phyloP scores from a whole-genome alignment of 2,329 filamentous ascomycete genomes.

The Clarireedia homoeocarpa region DNA sequence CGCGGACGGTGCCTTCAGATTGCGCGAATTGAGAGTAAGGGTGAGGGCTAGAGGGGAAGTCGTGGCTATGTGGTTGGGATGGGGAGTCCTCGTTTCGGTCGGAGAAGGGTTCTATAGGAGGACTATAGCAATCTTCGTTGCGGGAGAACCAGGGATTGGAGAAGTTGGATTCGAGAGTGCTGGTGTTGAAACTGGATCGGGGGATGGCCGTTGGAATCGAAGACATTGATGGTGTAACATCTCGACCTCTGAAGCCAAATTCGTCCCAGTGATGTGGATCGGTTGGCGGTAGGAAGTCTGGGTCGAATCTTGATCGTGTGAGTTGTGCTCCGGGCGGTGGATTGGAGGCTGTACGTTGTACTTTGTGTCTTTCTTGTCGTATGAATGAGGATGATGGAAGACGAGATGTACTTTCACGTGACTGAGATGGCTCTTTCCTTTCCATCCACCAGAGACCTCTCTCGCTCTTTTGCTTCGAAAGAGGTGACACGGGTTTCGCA shows the following conservation, averaged over 20 bases:
- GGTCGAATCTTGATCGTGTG: neutral
- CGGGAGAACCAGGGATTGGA: slow-evolving; percentile 1
- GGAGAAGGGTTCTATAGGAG: neutral
- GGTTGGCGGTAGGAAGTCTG: neutral
- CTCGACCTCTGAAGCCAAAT: neutral
- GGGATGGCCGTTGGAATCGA: slow-evolving; percentile 7
- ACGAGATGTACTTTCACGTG: neutral
- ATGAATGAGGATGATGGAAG: neutral
- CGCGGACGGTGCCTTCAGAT: neutral
- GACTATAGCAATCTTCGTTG: neutral
- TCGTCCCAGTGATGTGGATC: slow-evolving; percentile 1
- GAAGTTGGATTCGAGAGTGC: slow-evolving; percentile 1
- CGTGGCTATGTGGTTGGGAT: neutral
- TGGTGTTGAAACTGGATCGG: slow-evolving; percentile 6
- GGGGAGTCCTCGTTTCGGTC: neutral
- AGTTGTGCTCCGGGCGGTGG: neutral
- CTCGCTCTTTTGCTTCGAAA: slow-evolving; percentile 5
- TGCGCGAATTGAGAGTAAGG: slow-evolving; percentile 1
- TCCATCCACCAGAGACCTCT: slow-evolving; percentile 9
- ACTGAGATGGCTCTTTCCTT: neutral
- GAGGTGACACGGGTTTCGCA: neutral
- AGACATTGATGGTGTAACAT: slow-evolving; percentile 7
- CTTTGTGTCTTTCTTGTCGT: neutral
- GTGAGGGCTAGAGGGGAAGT: neutral
- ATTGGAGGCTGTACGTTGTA: neutral